A percentile compares a stretch with the other conserved stretches of the same genome.
Evolutionary conservation across 805 yeast genomes (phyloP).

Genomic region (Lipomyces yamadae): DNA sequence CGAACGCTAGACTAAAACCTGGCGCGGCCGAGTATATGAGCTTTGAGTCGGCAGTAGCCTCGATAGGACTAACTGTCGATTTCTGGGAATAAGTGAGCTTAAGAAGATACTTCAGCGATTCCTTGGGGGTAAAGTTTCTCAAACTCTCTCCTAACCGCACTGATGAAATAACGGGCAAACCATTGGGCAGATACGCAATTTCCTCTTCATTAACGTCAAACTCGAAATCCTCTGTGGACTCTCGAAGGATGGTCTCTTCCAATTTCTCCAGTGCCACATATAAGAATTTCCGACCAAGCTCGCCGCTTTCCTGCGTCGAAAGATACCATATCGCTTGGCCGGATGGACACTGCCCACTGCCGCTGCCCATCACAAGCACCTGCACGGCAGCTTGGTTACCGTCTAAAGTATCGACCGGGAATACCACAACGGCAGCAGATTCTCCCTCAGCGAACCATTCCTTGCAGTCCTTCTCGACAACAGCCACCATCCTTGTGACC

Average conservation of each 20-base stretch:
- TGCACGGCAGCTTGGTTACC: constrained; percentile 78
- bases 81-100: constrained; percentile 34
- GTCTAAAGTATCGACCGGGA: constrained; percentile 83
- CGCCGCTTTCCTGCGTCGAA: constrained; percentile 70
- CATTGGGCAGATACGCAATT: constrained; percentile 58
- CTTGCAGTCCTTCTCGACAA: constrained; percentile 82
- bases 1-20: constrained; percentile 85
- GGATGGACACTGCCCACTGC: constrained; percentile 83
- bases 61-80: constrained; percentile 29
- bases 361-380: constrained; percentile 83
- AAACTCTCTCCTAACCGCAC: constrained; percentile 85
- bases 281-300: constrained; percentile 73
- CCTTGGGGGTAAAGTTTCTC: constrained; percentile 78
- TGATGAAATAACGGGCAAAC: constrained; percentile 73
- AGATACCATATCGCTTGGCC: constrained; percentile 91
- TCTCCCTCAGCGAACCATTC: constrained; percentile 93
- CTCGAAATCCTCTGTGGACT: constrained; percentile 64
- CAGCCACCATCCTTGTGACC: constrained; percentile 75
- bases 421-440: constrained; percentile 83
- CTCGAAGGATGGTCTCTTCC: constrained; percentile 81
- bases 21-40: constrained; percentile 62
- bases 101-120: constrained; percentile 33
- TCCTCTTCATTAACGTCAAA: constrained; percentile 62
- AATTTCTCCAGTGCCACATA: constrained; percentile 79
- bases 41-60: constrained; percentile 41